phyloP scores from a whole-genome alignment of 2,329 filamentous ascomycete genomes.

The Neonectria ditissima region DNA sequence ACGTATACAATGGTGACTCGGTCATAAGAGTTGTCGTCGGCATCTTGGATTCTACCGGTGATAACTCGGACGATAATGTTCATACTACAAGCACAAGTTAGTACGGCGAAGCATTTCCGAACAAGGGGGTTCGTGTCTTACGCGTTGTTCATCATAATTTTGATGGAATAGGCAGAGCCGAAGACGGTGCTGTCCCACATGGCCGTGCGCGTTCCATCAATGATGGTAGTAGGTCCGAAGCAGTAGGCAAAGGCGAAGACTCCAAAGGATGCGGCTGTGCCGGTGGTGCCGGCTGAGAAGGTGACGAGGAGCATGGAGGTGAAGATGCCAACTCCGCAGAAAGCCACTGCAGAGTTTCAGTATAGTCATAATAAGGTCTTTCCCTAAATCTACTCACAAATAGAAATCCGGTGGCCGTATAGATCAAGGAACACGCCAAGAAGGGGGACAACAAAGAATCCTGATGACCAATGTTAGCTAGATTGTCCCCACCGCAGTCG shows the following conservation, averaged over 20 bases:
- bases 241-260: conserved; percentile 67
- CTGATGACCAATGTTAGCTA: conserved; percentile 29
- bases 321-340: conserved; percentile 61
- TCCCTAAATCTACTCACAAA: conserved; percentile 46
- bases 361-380: background rate
- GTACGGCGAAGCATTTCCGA: background rate
- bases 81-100: conserved; percentile 53
- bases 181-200: conserved; percentile 70
- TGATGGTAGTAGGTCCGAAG: conserved; percentile 67
- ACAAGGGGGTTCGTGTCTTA: background rate
- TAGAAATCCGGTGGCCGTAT: conserved; percentile 63
- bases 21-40: conserved; percentile 65
- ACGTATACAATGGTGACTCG: conserved; percentile 67
- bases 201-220: conserved; percentile 69
- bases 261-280: conserved; percentile 68
- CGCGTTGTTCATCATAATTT: conserved; percentile 69
- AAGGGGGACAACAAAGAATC: conserved; percentile 68
- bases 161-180: conserved; percentile 68
- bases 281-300: conserved; percentile 59
- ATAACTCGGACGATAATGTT: conserved; percentile 68
- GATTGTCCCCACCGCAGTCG: background rate
- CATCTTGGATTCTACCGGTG: conserved; percentile 67
- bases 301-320: conserved; percentile 65
- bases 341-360: conserved; percentile 47
- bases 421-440: conserved; percentile 67